Evolutionary conservation across 2,329 filamentous ascomycete genomes (phyloP).

Genomic region (Neofusicoccum sp.): DNA sequence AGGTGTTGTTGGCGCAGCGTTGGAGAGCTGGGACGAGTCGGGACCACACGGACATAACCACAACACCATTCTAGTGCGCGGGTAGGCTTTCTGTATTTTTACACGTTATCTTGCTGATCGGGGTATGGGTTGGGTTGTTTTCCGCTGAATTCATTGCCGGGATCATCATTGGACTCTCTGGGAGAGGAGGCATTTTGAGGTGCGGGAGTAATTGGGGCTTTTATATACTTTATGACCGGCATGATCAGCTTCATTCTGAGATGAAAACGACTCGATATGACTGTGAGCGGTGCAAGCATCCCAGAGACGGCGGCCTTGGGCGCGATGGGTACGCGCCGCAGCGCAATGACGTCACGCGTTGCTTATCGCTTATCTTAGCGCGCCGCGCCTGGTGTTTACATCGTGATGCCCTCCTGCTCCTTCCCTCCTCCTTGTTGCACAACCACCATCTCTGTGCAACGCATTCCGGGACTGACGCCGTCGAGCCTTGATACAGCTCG

Average conservation of each 20-base stretch:
- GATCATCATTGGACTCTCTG: neutral
- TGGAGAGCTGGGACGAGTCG: constrained; percentile 1
- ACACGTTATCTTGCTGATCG: constrained; percentile 1
- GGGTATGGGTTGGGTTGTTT: neutral
- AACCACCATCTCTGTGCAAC: too few relatives aligned
- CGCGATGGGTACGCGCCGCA: too few relatives aligned
- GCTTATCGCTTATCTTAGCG: too few relatives aligned
- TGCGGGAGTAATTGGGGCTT: neutral
- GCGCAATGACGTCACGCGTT: too few relatives aligned
- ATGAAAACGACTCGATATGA: too few relatives aligned
- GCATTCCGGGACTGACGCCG: too few relatives aligned
- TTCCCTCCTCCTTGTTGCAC: too few relatives aligned
- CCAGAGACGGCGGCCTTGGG: too few relatives aligned
- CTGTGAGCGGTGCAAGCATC: too few relatives aligned
- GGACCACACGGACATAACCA: constrained; percentile 3
- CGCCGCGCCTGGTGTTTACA: too few relatives aligned
- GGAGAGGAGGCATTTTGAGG: constrained; percentile 10
- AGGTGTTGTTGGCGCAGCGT: constrained; percentile 14
- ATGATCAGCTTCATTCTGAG: neutral
- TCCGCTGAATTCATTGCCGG: neutral
- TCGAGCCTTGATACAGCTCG: too few relatives aligned
- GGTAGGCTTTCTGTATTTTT: constrained; percentile 17
- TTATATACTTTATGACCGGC: constrained; percentile 8
- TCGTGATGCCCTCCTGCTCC: too few relatives aligned
- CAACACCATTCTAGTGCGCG: neutral